These are phyloP conservation scores for Suhomyces chickasaworum DNA, from an alignment of 1,139 yeast species.

Conservation along the genomic window DNA sequence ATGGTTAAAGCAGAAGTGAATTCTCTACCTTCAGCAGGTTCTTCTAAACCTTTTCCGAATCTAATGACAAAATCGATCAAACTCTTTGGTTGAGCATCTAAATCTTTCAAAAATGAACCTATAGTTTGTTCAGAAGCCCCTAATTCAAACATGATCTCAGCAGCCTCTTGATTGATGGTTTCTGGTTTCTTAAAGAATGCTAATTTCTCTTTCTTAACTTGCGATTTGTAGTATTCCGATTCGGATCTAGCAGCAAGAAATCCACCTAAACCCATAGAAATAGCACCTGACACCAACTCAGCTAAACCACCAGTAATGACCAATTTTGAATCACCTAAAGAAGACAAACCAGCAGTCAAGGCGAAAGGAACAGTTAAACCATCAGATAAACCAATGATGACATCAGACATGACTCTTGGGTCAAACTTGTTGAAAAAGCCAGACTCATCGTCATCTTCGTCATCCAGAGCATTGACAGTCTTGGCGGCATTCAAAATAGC, in stretches of 20 bases:
- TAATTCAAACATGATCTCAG: slow-evolving; percentile 68
- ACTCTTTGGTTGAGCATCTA: slow-evolving; percentile 66
- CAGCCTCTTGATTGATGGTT: slow-evolving; percentile 63
- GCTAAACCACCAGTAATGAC: slow-evolving; percentile 89
- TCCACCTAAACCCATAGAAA: slow-evolving; percentile 86
- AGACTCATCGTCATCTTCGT: slow-evolving; percentile 24
- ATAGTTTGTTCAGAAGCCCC: slow-evolving; percentile 71
- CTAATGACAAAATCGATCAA: slow-evolving; percentile 73
- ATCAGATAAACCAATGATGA: slow-evolving; percentile 77
- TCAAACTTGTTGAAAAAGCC: slow-evolving; percentile 50
- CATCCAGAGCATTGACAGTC: slow-evolving; percentile 23
- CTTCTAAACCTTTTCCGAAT: slow-evolving; percentile 75
- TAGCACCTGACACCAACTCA: slow-evolving; percentile 79
- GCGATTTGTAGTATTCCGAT: slow-evolving; percentile 66
- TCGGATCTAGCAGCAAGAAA: slow-evolving; percentile 81
- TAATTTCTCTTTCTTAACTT: slow-evolving; percentile 70
- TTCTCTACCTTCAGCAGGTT: slow-evolving; percentile 79
- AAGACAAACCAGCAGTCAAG: slow-evolving; percentile 77
- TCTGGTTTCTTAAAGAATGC: slow-evolving; percentile 68
- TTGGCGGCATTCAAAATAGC: slow-evolving; percentile 34
- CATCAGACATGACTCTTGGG: slow-evolving; percentile 80
- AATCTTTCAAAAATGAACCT: slow-evolving; percentile 64
- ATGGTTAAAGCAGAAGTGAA: slow-evolving; percentile 75
- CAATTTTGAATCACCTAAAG: slow-evolving; percentile 70
- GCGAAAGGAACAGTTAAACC: slow-evolving; percentile 87